Conservation (phyloP, 768 basidiomycete species). For the Gyrodon lividus region DNA sequence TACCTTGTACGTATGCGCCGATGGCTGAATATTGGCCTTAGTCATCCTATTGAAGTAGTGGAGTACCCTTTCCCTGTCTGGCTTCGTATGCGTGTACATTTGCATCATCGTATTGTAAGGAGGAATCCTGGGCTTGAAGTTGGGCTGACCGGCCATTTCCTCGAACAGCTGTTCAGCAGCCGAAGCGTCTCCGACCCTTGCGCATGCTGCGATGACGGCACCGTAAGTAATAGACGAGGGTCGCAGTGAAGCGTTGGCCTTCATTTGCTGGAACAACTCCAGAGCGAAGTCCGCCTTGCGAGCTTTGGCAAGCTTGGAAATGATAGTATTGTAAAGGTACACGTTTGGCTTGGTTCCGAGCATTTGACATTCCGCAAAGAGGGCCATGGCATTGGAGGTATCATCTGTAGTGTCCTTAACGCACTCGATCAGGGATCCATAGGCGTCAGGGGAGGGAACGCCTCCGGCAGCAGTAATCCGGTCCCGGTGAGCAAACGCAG, state of each 20-base stretch:
- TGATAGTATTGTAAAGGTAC: slow-evolving; percentile 96
- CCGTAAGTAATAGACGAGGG: slow-evolving; percentile 93
- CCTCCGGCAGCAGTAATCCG: slow-evolving; percentile 77
- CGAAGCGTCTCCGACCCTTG: slow-evolving; percentile 82
- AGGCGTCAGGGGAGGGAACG: slow-evolving; percentile 84
- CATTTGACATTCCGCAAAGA: slow-evolving; percentile 76
- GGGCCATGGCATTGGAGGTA: slow-evolving; percentile 77
- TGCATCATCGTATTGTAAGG: slow-evolving; percentile 99
- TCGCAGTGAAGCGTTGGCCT: slow-evolving; percentile 46
- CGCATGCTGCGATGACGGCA: slow-evolving; percentile 90
- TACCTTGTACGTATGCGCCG: slow-evolving; percentile 94
- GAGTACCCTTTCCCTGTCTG: slow-evolving; percentile 74
- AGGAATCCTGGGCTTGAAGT: slow-evolving; percentile 87
- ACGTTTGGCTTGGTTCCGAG: slow-evolving; percentile 74
- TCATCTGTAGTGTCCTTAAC: slow-evolving; percentile 97
- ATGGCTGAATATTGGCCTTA: slow-evolving; percentile 62
- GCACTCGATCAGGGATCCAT: slow-evolving; percentile 83
- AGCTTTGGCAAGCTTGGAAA: slow-evolving; percentile 92
- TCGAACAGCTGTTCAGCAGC: slow-evolving; percentile 81
- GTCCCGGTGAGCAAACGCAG: slow-evolving; percentile 76
- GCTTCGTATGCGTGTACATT: slow-evolving; percentile 87
- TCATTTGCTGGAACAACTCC: slow-evolving; percentile 88
- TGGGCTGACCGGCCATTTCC: slow-evolving; percentile 74
- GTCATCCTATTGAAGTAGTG: slow-evolving; percentile 71
- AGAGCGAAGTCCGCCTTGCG: slow-evolving; percentile 90